Conservation (phyloP, 2,329 filamentous ascomycete species). For the Colletotrichum theobromicola region DNA sequence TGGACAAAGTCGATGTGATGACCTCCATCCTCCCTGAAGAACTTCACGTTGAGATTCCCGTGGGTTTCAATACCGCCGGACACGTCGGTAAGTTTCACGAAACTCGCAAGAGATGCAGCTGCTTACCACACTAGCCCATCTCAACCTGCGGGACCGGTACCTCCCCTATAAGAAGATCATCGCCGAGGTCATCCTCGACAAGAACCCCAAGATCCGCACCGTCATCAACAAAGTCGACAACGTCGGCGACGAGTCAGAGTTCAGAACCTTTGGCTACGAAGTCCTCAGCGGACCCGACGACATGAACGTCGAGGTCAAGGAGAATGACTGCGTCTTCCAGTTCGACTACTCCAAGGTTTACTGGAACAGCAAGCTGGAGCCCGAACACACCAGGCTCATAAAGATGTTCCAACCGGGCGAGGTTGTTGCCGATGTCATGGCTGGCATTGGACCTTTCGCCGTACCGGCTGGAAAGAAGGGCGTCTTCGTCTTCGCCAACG, state of each 20-base stretch:
- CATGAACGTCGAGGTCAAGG: slow-evolving; percentile 81
- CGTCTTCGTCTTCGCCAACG: slow-evolving; percentile 95
- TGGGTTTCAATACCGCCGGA: slow-evolving; percentile 86
- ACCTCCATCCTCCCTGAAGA: slow-evolving; percentile 80
- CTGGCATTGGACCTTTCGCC: slow-evolving; percentile 94
- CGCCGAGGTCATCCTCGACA: slow-evolving; percentile 85
- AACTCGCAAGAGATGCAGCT: slow-evolving; percentile 23
- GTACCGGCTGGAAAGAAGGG: slow-evolving; percentile 88
- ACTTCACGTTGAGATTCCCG: slow-evolving; percentile 79
- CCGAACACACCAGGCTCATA: slow-evolving; percentile 84
- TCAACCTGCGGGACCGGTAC: slow-evolving; percentile 87
- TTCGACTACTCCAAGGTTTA: slow-evolving; percentile 98
- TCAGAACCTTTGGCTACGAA: slow-evolving; percentile 92
- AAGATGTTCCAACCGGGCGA: slow-evolving; percentile 80
- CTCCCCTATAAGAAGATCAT: slow-evolving; percentile 87
- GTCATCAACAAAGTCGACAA: slow-evolving; percentile 96
- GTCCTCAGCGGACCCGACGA: slow-evolving; percentile 83
- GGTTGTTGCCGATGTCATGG: slow-evolving; percentile 96
- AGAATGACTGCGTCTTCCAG: slow-evolving; percentile 83
- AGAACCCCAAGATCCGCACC: slow-evolving; percentile 81
- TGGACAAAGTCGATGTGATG: slow-evolving; percentile 75
- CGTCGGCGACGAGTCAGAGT: slow-evolving; percentile 84
- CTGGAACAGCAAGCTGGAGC: slow-evolving; percentile 93
- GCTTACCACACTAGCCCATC: slow-evolving; percentile 64
- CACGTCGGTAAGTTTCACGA: slow-evolving; percentile 70